Evolutionary conservation across 768 basidiomycete genomes (phyloP).

Genomic region (Pleurotus djamor): DNA sequence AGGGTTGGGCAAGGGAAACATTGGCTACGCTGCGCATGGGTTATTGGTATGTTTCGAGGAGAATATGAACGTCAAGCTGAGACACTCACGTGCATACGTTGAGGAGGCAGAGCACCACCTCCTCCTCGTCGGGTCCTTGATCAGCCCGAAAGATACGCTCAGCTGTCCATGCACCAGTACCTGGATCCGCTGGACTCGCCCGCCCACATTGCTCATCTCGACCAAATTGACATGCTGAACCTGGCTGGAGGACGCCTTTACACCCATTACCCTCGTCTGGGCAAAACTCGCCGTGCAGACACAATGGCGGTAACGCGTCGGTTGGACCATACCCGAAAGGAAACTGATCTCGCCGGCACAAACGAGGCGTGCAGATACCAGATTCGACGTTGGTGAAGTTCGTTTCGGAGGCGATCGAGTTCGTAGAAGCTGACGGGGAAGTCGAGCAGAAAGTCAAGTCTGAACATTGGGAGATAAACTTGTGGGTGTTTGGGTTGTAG

Average conservation of each 20-base stretch:
- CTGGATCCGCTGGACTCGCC: conserved; percentile 28
- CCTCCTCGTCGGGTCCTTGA: conserved; percentile 34
- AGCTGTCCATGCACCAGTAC: conserved; percentile 23
- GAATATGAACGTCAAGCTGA: neutral
- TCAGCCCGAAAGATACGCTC: neutral
- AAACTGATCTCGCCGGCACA: conserved; percentile 61
- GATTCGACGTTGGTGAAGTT: conserved; percentile 9
- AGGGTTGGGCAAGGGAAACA: conserved; percentile 46
- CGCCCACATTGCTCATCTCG: conserved; percentile 56
- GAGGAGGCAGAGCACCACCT: conserved; percentile 59
- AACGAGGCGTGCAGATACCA: conserved; percentile 49
- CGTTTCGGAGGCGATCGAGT: neutral
- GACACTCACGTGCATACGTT: conserved; percentile 53
- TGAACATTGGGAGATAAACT: conserved; percentile 60
- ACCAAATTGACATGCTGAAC: conserved; percentile 54
- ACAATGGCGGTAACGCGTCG: conserved; percentile 48
- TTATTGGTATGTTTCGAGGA: neutral
- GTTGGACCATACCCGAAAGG: conserved; percentile 44
- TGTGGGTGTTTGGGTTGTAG: conserved; percentile 51
- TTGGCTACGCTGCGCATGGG: conserved; percentile 48
- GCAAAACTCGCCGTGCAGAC: conserved; percentile 53
- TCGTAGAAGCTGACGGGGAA: conserved; percentile 11
- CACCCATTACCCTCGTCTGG: conserved; percentile 69
- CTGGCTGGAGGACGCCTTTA: conserved; percentile 33
- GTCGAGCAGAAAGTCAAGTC: conserved; percentile 54